Percentiles rank a stretch among this genome's conserved stretches.
Conservation (phyloP, 2,329 filamentous ascomycete species). For the Aspergillus floridensis region DNA sequence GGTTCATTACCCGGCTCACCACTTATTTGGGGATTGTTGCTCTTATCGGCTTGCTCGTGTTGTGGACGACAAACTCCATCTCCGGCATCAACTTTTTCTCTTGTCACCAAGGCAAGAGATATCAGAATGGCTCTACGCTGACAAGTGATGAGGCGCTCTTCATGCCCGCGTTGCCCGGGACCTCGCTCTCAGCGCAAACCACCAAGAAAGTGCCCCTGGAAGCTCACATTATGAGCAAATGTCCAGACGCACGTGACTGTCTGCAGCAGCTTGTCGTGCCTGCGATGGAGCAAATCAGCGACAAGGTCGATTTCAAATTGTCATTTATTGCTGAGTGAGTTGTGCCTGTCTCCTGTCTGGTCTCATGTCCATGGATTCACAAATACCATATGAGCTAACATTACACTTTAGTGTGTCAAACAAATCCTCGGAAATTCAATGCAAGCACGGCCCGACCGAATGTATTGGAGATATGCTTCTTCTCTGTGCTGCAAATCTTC, state of each 20-base stretch:
- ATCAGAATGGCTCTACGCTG: not conserved
- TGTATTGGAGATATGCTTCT: conserved; percentile 94
- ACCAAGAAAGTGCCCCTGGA: conserved; percentile 67
- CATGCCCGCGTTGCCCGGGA: not conserved
- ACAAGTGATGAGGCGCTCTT: conserved; percentile 2
- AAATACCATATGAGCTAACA: conserved; percentile 5
- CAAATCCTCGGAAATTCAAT: conserved; percentile 77
- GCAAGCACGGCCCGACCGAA: conserved; percentile 85
- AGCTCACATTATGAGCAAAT: conserved; percentile 96
- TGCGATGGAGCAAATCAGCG: conserved; percentile 74
- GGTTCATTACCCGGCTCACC: conserved; percentile 7
- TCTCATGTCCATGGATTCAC: not conserved
- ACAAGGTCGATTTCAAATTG: conserved; percentile 86
- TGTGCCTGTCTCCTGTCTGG: not conserved
- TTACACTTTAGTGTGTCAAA: conserved; percentile 54
- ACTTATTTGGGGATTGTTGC: conserved; percentile 12
- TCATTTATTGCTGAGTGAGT: conserved; percentile 78
- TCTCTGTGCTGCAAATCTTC: conserved; percentile 77
- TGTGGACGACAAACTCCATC: conserved; percentile 8
- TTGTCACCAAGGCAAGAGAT: conserved; percentile 6
- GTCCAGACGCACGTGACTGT: conserved; percentile 84
- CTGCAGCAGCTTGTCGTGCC: conserved; percentile 78
- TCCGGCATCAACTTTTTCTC: conserved; percentile 6
- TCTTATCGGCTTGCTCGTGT: conserved; percentile 12
- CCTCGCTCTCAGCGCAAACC: not conserved